phyloP scores from a whole-genome alignment of 805 yeast genomes.

The Cyberlindnera galapagoensis region DNA sequence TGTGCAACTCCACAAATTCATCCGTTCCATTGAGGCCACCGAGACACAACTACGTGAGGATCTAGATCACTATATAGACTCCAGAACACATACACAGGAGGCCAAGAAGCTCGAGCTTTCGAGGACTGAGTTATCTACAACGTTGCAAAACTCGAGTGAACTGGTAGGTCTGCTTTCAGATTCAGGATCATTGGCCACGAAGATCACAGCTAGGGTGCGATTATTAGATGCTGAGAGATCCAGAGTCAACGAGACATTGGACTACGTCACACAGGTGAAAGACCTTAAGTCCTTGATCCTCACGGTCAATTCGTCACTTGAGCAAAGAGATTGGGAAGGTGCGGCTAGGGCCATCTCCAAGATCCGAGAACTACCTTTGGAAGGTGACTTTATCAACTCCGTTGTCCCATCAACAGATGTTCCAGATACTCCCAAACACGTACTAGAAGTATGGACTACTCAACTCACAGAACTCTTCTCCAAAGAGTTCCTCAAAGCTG shows the following conservation, averaged over 20 bases:
- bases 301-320: slow-evolving; percentile 63
- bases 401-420: slow-evolving; percentile 84
- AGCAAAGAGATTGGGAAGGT: slow-evolving; percentile 60
- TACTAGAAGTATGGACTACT: slow-evolving; percentile 52
- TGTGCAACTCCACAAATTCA: slow-evolving; percentile 21
- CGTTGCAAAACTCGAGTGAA: slow-evolving; percentile 50
- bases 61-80: slow-evolving; percentile 20
- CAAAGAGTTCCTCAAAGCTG: slow-evolving; percentile 63
- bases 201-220: slow-evolving; percentile 64
- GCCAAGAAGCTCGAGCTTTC: slow-evolving; percentile 47
- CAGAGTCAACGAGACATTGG: slow-evolving; percentile 53
- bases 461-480: slow-evolving; percentile 53
- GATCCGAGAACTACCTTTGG: slow-evolving; percentile 51
- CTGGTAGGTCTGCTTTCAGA: slow-evolving; percentile 47
- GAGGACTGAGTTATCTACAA: slow-evolving; percentile 57
- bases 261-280: slow-evolving; percentile 61
- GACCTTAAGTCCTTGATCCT: slow-evolving; percentile 58
- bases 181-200: slow-evolving; percentile 59
- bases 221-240: slow-evolving; percentile 63
- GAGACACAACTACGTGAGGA: slow-evolving; percentile 19
- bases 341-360: slow-evolving; percentile 65
- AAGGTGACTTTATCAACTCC: slow-evolving; percentile 66
- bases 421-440: slow-evolving; percentile 66
- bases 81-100: slow-evolving; percentile 22
- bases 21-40: slow-evolving; percentile 19